Percentiles rank a stretch among this genome's conserved stretches.
These are phyloP conservation scores for Glebionis coronaria DNA, from an alignment of 129 eudicot species.

Conservation along the genomic window DNA sequence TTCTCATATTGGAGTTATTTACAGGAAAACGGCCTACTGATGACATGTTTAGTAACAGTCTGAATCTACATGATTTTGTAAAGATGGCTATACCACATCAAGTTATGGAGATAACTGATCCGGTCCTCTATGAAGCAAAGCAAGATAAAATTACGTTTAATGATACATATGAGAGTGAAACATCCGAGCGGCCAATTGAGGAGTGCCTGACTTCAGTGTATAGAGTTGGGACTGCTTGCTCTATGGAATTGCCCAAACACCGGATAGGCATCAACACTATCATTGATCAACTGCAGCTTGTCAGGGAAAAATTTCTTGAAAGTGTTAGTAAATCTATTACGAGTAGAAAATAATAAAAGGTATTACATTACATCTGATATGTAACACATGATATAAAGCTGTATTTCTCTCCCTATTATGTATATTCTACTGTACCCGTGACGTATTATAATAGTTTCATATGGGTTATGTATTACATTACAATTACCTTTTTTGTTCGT, in stretches of 20 bases:
- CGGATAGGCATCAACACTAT: conserved; percentile 7
- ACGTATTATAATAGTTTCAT: too few relatives aligned
- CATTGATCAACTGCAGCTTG: conserved; percentile 9
- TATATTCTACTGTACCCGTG: too few relatives aligned
- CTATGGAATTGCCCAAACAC: conserved; percentile 15
- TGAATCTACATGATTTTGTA: conserved; percentile 21
- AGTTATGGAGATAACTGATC: conserved; percentile 20
- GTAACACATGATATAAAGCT: neutral
- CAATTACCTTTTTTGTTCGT: too few relatives aligned
- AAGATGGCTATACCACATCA: conserved; percentile 16
- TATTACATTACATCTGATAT: conserved; percentile 1
- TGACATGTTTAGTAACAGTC: conserved; percentile 6
- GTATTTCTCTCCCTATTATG: too few relatives aligned
- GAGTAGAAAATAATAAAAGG: conserved; percentile 2
- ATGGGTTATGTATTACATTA: too few relatives aligned
- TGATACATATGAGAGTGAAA: neutral
- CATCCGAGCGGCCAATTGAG: neutral
- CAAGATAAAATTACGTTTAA: neutral
- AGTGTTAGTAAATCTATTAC: conserved; percentile 6
- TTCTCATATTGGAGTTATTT: conserved; percentile 26
- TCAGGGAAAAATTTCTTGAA: conserved; percentile 2
- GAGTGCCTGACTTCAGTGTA: conserved; percentile 7
- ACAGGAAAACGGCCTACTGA: conserved; percentile 22
- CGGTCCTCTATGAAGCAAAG: neutral
- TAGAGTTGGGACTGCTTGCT: conserved; percentile 23